These are phyloP conservation scores for Sclerotinia minor DNA, from an alignment of 2,329 filamentous ascomycete species.

Conservation along the genomic window DNA sequence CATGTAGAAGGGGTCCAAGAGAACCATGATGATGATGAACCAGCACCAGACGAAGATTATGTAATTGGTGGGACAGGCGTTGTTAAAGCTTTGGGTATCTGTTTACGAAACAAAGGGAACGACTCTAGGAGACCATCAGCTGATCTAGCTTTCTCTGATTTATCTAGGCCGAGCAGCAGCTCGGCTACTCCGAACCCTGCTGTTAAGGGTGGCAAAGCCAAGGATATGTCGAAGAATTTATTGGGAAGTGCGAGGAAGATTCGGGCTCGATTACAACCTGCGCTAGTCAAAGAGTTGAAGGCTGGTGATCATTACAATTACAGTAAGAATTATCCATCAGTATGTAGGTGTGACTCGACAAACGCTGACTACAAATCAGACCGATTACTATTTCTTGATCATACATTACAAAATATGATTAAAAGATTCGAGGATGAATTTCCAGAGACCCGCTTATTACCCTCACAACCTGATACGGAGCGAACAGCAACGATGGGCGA, in stretches of 20 bases:
- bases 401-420: conserved; percentile 87
- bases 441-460: conserved; percentile 69
- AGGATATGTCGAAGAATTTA: conserved; percentile 90
- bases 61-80: conserved; percentile 95
- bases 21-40: conserved; percentile 60
- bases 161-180: conserved; percentile 45
- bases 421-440: conserved; percentile 95
- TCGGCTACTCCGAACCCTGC: conserved; percentile 48
- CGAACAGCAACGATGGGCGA: background rate
- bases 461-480: conserved; percentile 29
- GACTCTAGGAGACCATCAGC: conserved; percentile 52
- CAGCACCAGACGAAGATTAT: conserved; percentile 87
- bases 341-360: background rate
- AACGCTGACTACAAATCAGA: conserved; percentile 47
- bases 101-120: conserved; percentile 75
- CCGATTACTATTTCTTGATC: conserved; percentile 81
- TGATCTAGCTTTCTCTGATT: conserved; percentile 35
- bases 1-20: conserved; percentile 54
- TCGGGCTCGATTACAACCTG: conserved; percentile 76
- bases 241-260: conserved; percentile 88
- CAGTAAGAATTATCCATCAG: conserved; percentile 54
- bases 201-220: conserved; percentile 63
- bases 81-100: conserved; percentile 89
- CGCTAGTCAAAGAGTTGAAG: conserved; percentile 72
- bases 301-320: conserved; percentile 74